Evolutionary conservation across 345 rosid species (phyloP).

Genomic region (Syzygium oleosum): DNA sequence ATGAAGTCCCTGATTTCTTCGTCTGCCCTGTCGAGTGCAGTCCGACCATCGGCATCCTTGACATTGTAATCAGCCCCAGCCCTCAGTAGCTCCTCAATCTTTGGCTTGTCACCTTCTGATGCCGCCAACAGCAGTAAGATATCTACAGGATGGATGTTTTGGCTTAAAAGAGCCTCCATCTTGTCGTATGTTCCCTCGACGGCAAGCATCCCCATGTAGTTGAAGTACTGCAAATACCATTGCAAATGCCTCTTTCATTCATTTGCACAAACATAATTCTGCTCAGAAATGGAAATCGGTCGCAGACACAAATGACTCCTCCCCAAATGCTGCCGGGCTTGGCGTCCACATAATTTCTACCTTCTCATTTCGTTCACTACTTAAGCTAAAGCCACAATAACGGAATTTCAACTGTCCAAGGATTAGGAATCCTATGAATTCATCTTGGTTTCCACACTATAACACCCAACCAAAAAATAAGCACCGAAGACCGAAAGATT

Average conservation of each 20-base stretch:
- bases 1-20: slow-evolving; percentile 65
- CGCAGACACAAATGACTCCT: not conserved
- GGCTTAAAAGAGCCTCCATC: slow-evolving; percentile 80
- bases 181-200: slow-evolving; percentile 84
- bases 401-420: not conserved
- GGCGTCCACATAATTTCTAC: no score
- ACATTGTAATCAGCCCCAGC: slow-evolving; percentile 63
- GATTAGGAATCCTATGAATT: not conserved
- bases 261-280: not conserved
- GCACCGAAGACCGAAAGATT: not conserved
- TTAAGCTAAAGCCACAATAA: not conserved
- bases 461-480: not conserved
- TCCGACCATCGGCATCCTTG: slow-evolving; percentile 68
- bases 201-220: slow-evolving; percentile 96
- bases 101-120: slow-evolving; percentile 80
- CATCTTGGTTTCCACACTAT: not conserved
- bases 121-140: slow-evolving; percentile 72
- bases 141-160: slow-evolving; percentile 81
- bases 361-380: not conserved
- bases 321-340: not conserved
- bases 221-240: slow-evolving; percentile 61
- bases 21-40: slow-evolving; percentile 61
- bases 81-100: slow-evolving; percentile 78
- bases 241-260: not conserved
- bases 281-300: not conserved